Evolutionary conservation across 768 basidiomycete species (phyloP), one percentile per base, ranked within the genome.

Genomic region (Solioccasus polychromus): DNA sequence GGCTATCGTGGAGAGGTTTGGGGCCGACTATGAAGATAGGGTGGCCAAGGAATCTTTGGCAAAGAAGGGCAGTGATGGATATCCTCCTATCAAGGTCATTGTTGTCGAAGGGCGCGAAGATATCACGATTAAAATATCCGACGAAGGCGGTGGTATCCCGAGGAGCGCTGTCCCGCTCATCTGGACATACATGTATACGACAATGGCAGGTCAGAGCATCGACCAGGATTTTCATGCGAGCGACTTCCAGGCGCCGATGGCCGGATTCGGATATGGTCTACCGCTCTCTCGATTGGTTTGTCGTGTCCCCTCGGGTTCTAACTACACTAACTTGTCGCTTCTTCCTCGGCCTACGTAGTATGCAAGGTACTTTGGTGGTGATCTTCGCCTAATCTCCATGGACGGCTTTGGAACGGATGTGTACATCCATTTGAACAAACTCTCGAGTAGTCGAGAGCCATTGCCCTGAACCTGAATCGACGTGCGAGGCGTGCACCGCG

Each of bases 101-200:
- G 95, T 96, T 19, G 90, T 95, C 1, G 94, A 96, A 62, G 94
- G 95, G 14, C 89, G 85, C 52, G 95, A 98, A 64, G 95, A 98
- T 62, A 96, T 98, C 55, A 98, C 95, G 9, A 91, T 99, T 77
- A 99, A 99, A 78, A 96, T 98, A 53, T 85, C 83, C 2, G 95
- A 99, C 63, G 95, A 99, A 64, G 95, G 95, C 5, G 95, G 95
- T 5, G 60, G 95, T 0, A 97, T 99, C 45, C 80, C 92, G 22
- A 69, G 72, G 70, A 86, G 76, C 52, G 91, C 89, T 0, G 85
- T 97, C 18, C 92, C 93, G 11, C 76, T 95, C 42, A 95, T 99
- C 43, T 99, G 96, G 96, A 99, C 95, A 51, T 98, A 94, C 65
- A 96, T 97, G 91, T 92, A 92, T 56, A 92, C 90, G 35, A 92